A percentile compares a stretch with the other conserved stretches of the same genome.
Conservation (phyloP, 345 rosid species). For the Mercurialis annua region DNA sequence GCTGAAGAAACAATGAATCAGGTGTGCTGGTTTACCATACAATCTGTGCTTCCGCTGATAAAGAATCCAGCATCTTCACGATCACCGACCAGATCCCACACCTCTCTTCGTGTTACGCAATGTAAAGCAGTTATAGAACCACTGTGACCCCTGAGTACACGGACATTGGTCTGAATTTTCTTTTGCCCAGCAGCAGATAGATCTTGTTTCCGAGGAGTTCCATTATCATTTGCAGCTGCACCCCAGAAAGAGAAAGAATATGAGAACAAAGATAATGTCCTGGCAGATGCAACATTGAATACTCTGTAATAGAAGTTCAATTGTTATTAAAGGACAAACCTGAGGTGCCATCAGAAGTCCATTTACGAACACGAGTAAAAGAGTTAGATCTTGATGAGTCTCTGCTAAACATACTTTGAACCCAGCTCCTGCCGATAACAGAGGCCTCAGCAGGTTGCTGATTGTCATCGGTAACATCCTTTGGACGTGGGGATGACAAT, state of each 20-base stretch:
- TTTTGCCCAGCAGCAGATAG: constrained; percentile 70
- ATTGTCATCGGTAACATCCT: constrained; percentile 65
- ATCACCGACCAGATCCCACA: constrained; percentile 95
- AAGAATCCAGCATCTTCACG: constrained; percentile 99
- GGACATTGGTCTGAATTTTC: constrained; percentile 89
- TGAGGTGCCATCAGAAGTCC: constrained; percentile 76
- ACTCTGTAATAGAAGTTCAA: neutral
- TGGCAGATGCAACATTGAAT: neutral
- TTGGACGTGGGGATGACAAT: constrained; percentile 79
- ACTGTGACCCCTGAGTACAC: constrained; percentile 79
- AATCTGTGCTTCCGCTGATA: constrained; percentile 97
- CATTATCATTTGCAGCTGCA: constrained; percentile 41
- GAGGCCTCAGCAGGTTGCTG: constrained; percentile 93
- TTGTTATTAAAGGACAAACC: constrained; percentile 36
- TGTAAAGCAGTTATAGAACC: constrained; percentile 97
- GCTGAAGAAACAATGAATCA: constrained; percentile 9
- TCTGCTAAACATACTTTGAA: constrained; percentile 98
- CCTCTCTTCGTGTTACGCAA: constrained; percentile 96
- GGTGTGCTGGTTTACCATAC: constrained; percentile 49
- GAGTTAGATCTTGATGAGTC: constrained; percentile 76
- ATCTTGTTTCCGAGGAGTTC: constrained; percentile 55
- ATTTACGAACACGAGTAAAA: constrained; percentile 69
- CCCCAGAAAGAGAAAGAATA: constrained; percentile 7
- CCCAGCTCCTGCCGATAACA: constrained; percentile 97
- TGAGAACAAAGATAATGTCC: neutral